Base-by-base conservation (phyloP, 208 protist genomes). In the Wallacemonas collosoma region DNA sequence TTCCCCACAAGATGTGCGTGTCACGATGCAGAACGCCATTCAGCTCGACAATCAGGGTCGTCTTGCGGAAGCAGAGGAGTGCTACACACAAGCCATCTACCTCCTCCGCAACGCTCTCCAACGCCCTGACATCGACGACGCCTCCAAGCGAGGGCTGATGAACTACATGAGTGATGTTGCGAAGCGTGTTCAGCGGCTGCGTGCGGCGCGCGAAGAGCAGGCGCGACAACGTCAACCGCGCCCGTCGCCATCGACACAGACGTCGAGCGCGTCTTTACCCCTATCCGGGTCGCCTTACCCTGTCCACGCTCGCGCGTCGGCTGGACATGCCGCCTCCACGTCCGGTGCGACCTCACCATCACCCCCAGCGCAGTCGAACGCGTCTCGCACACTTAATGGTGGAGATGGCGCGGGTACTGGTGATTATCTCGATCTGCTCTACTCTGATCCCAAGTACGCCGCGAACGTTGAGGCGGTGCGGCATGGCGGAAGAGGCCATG, bases 1-100 rank as follows among this genome's bases (percentile, higher is more conserved):
- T 15, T 62, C 56, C 15, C 15, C 36, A 15, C 56, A 62, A 15
- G 56, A 62, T 17, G 56, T 62, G 8, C 38, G 56, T 62, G 56
- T 62, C 4, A 7, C 36, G 56, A 79, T 93, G 77, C 72, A 86
- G 57, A 88, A 89, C 61, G 89, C 83, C 7, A 69, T 87, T 1
- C 68, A 81, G 35, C 78, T 86, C 36, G 85, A 95, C 67, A 81
- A 68, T 1, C 55, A 72, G 26, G 74, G 72, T 36, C 77, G 75
- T 62, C 77, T 85, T n/a, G 69, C 64, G 7, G 81, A 90, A 65
- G 90, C 90, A n/a, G 87, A 95, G 75, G 88, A 87, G 73, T 88
- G 75, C 68, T 91, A 90, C 79, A 87, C 81, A 12, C 75, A 80
- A 17, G 88, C 79, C 15, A 88, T 93, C 47, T 41, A 77, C 38